These are phyloP conservation scores for Ramicandelaber brevisporus DNA, from an alignment of 192 early-diverging fungal species.

Conservation along the genomic window DNA sequence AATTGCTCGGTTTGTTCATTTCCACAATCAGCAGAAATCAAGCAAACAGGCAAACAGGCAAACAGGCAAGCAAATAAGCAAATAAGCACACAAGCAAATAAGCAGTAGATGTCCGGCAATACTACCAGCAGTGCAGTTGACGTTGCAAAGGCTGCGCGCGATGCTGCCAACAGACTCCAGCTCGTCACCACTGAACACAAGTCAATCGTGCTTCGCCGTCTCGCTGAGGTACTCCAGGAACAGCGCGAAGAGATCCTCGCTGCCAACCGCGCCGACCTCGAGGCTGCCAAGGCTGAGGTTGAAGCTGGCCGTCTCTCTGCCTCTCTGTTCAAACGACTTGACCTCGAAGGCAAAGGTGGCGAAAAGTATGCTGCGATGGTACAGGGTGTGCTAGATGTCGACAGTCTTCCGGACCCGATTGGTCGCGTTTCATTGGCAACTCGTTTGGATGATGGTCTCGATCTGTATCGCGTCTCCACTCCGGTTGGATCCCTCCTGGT, in stretches of 20 bases:
- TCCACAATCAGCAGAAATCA: too few relatives aligned
- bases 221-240: slow-evolving; percentile 36
- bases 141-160: slow-evolving; percentile 26
- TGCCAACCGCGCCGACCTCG: slow-evolving; percentile 51
- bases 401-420: slow-evolving; percentile 57
- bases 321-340: slow-evolving; percentile 69
- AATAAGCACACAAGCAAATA: too few relatives aligned
- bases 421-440: slow-evolving; percentile 53
- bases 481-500: slow-evolving; percentile 90
- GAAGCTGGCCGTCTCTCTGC: slow-evolving; percentile 40
- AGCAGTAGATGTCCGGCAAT: too few relatives aligned
- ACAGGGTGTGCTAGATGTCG: slow-evolving; percentile 75
- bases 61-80: too few relatives aligned
- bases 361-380: slow-evolving; percentile 73
- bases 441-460: slow-evolving; percentile 55
- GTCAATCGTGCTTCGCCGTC: slow-evolving; percentile 38
- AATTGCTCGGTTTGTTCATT: too few relatives aligned
- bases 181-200: slow-evolving; percentile 44
- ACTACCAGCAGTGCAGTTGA: too few relatives aligned
- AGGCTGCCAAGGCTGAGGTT: slow-evolving; percentile 39
- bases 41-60: too few relatives aligned
- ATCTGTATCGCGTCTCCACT: slow-evolving; percentile 71
- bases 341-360: slow-evolving; percentile 37
- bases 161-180: slow-evolving; percentile 46
- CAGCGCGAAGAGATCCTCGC: slow-evolving; percentile 38